Evolutionary conservation across 139 green algal species (phyloP), one percentile per base, ranked within the genome.

Genomic region (Spirogloea muscicola): DNA sequence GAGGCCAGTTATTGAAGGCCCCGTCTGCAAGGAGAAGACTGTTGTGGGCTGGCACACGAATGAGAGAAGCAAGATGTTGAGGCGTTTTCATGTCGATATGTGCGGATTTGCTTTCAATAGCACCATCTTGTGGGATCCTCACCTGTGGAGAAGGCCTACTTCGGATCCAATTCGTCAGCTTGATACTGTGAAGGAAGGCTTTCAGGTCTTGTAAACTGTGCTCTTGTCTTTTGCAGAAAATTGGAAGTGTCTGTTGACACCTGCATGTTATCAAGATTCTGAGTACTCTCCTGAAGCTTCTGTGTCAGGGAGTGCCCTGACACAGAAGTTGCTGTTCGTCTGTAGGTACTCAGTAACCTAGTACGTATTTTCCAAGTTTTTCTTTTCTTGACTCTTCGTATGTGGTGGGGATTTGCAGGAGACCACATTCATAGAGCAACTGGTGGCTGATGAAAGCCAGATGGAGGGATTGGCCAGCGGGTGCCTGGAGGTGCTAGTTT

Each of bases 391-490:
- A n/a, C n/a, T n/a, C n/a, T n/a, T n/a, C n/a, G n/a, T n/a, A n/a
- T n/a, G n/a, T n/a, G n/a, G n/a, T n/a, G n/a, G n/a, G n/a, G n/a
- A n/a, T n/a, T n/a, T n/a, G 31, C 64, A 75, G 67, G 67, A 75
- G 49, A 75, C 67, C 9, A 75, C 67, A 39, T 75, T 75, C 33
- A 75, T 75, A 25, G 67, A 75, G 67, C 67, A 75, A 31, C 67
- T 75, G 21, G 67, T 75, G 46, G 36, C 49, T 13, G 49, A 66
- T 49, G 67, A 75, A 34, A 38, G 25, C 3, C 37, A 65, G 21
- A 75, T 75, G 67, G 67, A 75, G 38, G 67, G 21, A 21, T 40
- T 75, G 18, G 67, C 67, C 25, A 33, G 46, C 67, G 46, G 31
- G 49, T 75, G 67, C 67, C 49, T 34, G 16, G 21, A 65, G 41